These are phyloP conservation scores for Rhodotorula sp. DNA, from an alignment of 1,284 basidiomycete genomes.

Conservation along the genomic window DNA sequence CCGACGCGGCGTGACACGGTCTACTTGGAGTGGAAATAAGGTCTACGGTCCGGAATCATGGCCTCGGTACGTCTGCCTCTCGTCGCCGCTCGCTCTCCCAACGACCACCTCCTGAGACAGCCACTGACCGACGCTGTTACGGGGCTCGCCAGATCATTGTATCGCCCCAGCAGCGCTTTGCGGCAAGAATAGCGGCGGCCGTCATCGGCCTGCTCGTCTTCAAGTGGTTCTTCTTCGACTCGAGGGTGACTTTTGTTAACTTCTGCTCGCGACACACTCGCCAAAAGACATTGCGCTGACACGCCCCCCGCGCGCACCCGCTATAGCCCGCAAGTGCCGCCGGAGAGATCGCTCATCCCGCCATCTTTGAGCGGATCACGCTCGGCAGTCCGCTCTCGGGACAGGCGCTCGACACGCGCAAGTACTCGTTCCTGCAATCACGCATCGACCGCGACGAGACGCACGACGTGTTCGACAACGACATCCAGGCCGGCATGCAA, in stretches of 20 bases:
- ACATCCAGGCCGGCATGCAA: constrained; percentile 69
- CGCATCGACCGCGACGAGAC: constrained; percentile 60
- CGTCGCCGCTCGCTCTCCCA: too few relatives aligned
- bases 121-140: background rate
- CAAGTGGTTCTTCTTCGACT: constrained; percentile 42
- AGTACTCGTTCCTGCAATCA: constrained; percentile 78
- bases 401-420: constrained; percentile 77
- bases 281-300: background rate
- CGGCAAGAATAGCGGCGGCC: constrained; percentile 16
- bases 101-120: background rate
- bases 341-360: constrained; percentile 47
- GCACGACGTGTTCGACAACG: constrained; percentile 70
- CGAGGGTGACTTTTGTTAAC: constrained; percentile 24
- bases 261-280: background rate
- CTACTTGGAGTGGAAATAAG: too few relatives aligned
- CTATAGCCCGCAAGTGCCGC: constrained; percentile 39
- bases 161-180: constrained; percentile 33
- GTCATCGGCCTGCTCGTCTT: constrained; percentile 25
- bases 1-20: too few relatives aligned
- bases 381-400: constrained; percentile 59
- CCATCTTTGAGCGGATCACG: constrained; percentile 75
- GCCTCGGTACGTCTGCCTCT: too few relatives aligned
- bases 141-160: constrained; percentile 27
- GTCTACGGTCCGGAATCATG: too few relatives aligned
- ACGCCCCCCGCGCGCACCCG: background rate